Percentiles rank a stretch among this genome's conserved stretches.
These are phyloP conservation scores for Salix brachista DNA, from an alignment of 345 rosid species.

Conservation along the genomic window DNA sequence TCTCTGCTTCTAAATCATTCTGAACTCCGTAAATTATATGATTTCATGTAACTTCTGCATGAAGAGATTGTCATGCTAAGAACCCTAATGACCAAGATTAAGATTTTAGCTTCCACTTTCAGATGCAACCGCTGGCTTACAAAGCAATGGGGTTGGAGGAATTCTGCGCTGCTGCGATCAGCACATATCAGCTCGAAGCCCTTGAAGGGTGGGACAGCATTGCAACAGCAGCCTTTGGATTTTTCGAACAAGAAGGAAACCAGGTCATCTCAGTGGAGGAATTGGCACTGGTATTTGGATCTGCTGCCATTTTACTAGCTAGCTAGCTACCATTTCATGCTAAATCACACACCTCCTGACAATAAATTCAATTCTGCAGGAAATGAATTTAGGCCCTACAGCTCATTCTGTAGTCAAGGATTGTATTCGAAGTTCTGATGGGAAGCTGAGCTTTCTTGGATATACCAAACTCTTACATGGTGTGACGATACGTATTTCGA, in stretches of 20 bases:
- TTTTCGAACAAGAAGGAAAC: conserved; percentile 33
- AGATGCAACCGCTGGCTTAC: conserved; percentile 29
- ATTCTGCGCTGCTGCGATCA: conserved; percentile 35
- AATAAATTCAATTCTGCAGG: conserved; percentile 3
- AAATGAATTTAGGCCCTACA: conserved; percentile 42
- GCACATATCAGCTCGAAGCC: conserved; percentile 21
- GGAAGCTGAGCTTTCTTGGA: conserved; percentile 61
- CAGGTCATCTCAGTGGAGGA: conserved; percentile 24
- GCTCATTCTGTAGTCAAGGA: conserved; percentile 48
- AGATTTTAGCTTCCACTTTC: neutral
- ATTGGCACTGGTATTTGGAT: conserved; percentile 20
- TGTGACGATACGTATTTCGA: conserved; percentile 53
- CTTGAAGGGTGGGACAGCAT: conserved; percentile 25
- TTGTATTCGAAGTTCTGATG: conserved; percentile 58
- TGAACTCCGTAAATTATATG: neutral
- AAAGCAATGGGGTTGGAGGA: conserved; percentile 23
- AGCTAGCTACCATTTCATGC: neutral
- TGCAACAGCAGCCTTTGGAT: conserved; percentile 19
- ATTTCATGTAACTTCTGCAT: neutral
- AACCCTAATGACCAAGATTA: neutral
- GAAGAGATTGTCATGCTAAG: neutral
- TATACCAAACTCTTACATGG: conserved; percentile 79
- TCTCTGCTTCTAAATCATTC: neutral
- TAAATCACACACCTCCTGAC: neutral
- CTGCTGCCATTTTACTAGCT: neutral